These are phyloP conservation scores for Amphirosellinia nigrospora DNA, from an alignment of 495 filamentous ascomycete genomes.

Conservation along the genomic window DNA sequence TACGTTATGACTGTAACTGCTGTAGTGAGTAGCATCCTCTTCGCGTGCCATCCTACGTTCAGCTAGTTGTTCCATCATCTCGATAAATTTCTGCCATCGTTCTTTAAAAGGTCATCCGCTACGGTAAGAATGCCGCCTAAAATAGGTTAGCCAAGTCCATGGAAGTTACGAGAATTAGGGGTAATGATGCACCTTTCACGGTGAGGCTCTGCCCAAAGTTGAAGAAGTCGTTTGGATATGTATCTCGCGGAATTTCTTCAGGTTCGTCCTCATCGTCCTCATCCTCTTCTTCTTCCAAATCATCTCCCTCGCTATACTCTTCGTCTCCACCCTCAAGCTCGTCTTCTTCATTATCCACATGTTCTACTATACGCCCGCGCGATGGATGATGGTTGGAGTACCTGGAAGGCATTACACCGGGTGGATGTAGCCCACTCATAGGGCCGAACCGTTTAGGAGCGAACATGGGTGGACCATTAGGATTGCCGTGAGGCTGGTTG, in stretches of 20 bases:
- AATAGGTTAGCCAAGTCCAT: slow-evolving; percentile 40
- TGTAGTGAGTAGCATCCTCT: slow-evolving; percentile 77
- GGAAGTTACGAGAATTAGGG: slow-evolving; percentile 41
- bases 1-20: slow-evolving; percentile 61
- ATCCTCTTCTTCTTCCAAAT: slow-evolving; percentile 70
- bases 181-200: slow-evolving; percentile 79
- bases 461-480: slow-evolving; percentile 65
- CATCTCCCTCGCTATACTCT: slow-evolving; percentile 59
- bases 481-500: slow-evolving; percentile 76
- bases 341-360: slow-evolving; percentile 66
- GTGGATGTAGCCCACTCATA: slow-evolving; percentile 57
- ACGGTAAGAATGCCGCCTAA: slow-evolving; percentile 97
- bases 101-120: slow-evolving; percentile 96
- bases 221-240: slow-evolving; percentile 83
- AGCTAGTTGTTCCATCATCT: slow-evolving; percentile 99
- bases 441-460: slow-evolving; percentile 64
- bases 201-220: slow-evolving; percentile 97
- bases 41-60: slow-evolving; percentile 97
- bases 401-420: slow-evolving; percentile 50
- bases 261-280: slow-evolving; percentile 68
- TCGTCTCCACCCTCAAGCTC: slow-evolving; percentile 69
- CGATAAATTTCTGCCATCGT: slow-evolving; percentile 99
- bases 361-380: slow-evolving; percentile 61
- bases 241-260: slow-evolving; percentile 64
- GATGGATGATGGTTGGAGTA: slow-evolving; percentile 59